Percentiles rank a stretch among this genome's conserved stretches.
phyloP scores from a whole-genome alignment of 2,329 filamentous ascomycete species.

The Zalaria obscura region DNA sequence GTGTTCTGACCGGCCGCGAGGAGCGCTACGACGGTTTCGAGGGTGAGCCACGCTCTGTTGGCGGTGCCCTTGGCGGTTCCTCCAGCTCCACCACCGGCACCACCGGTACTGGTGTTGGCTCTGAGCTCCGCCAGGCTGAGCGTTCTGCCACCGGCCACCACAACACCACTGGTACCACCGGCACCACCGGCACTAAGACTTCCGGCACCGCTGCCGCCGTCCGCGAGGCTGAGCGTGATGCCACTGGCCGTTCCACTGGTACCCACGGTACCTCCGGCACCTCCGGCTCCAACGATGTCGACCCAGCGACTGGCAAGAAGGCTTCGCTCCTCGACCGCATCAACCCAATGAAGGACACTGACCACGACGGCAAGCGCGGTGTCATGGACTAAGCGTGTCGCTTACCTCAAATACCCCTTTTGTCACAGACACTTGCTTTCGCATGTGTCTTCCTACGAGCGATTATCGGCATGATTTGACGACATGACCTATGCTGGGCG shows the following conservation, averaged over 20 bases:
- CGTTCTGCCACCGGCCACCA: background rate
- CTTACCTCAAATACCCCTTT: background rate
- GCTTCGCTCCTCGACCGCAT: slow-evolving; percentile 37
- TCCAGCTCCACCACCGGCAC: slow-evolving; percentile 8
- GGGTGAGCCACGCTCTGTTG: slow-evolving; percentile 43
- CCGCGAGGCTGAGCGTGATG: slow-evolving; percentile 2
- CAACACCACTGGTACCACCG: background rate
- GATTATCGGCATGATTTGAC: too few relatives aligned
- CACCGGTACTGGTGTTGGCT: slow-evolving; percentile 3
- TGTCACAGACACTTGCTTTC: too few relatives aligned
- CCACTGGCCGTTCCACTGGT: slow-evolving; percentile 3
- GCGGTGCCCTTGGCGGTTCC: slow-evolving; percentile 12
- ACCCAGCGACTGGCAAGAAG: slow-evolving; percentile 20
- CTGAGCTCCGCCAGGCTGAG: slow-evolving; percentile 5
- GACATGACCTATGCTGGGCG: too few relatives aligned
- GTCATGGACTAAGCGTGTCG: slow-evolving; percentile 30
- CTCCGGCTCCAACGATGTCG: slow-evolving; percentile 7
- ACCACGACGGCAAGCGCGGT: slow-evolving; percentile 42
- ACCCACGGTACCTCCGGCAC: slow-evolving; percentile 5
- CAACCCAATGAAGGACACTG: slow-evolving; percentile 39
- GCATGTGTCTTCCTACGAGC: too few relatives aligned
- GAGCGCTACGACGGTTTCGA: slow-evolving; percentile 45
- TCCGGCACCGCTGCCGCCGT: slow-evolving; percentile 1
- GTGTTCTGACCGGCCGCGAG: slow-evolving; percentile 38
- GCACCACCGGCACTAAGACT: slow-evolving; percentile 2